phyloP scores from a whole-genome alignment of 129 eudicot genomes.

The Artemisia argyi region DNA sequence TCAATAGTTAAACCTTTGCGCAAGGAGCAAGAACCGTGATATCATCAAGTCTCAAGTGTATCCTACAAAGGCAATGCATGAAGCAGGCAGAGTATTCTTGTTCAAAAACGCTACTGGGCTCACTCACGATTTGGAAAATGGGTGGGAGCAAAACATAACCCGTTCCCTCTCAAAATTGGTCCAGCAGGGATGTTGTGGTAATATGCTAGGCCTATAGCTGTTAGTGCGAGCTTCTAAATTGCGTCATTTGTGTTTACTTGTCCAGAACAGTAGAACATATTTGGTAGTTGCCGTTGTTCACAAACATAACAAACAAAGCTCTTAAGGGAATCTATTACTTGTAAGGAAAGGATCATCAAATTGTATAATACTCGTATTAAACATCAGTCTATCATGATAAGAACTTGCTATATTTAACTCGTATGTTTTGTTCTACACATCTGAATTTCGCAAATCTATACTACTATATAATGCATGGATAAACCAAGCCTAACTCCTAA shows the following conservation, averaged over 20 bases:
- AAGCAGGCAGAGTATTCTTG: slow-evolving; percentile 60
- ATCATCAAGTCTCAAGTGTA: slow-evolving; percentile 68
- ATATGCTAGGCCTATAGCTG: slow-evolving; percentile 3
- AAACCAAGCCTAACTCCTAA: too few relatives aligned
- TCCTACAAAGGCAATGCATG: slow-evolving; percentile 69
- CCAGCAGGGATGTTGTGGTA: neutral
- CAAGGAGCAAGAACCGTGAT: slow-evolving; percentile 80
- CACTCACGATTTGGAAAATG: slow-evolving; percentile 74
- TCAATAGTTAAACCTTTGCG: slow-evolving; percentile 77
- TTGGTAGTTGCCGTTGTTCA: neutral
- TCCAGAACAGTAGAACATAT: neutral
- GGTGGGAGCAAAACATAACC: slow-evolving; percentile 41
- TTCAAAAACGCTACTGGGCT: slow-evolving; percentile 86
- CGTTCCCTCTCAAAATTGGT: slow-evolving; percentile 30
- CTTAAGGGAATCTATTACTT: neutral
- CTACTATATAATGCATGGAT: too few relatives aligned
- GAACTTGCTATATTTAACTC: slow-evolving; percentile 20
- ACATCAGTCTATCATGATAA: slow-evolving; percentile 14
- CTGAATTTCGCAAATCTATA: slow-evolving; percentile 13
- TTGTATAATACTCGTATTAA: neutral
- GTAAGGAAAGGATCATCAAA: neutral
- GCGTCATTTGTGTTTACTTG: slow-evolving; percentile 15
- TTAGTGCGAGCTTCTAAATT: neutral
- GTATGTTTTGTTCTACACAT: slow-evolving; percentile 25
- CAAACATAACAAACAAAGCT: neutral